Evolutionary conservation across 202 grass and related monocot species (phyloP), one percentile per base, ranked within the genome.

Genomic region (Panicum hallii): DNA sequence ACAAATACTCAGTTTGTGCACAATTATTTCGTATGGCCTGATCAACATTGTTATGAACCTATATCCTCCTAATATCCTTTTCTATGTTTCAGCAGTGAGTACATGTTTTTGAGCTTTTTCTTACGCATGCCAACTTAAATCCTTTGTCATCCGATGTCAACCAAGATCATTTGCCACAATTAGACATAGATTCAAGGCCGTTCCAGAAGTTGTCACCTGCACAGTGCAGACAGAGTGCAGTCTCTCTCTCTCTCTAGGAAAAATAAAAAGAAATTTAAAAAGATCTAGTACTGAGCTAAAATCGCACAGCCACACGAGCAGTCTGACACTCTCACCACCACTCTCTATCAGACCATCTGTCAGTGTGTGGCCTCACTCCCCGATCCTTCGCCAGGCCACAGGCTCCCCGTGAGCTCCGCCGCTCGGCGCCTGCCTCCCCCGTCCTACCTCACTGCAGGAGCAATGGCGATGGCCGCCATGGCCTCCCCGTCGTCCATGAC

Each of bases 381-480:
- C 30, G 61, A 60, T 90, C 84, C 72, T 45, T 67, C 62, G 65
- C 83, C 50, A 45, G 49, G 76, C 40, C 88, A 41, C 84, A 78
- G 68, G 53, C 23, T 67, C 17, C 68, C 68, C 84, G 80, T 79
- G 88, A 90, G 49, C 40, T 72, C 67, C 42, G 80, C 55, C 67
- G 11, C 72, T 68, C 88, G 79, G 28, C 9, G 65, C 17, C 65
- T 11, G 3, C 40, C 66, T 44, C 40, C 62, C 61, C 32, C 42
- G 46, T 22, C n/a, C 72, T 19, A 41, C 67, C 63, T 14, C 80
- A 63, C 83, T 56, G 75, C 44, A 55, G 72, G 49, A 74, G 70
- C 85, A 87, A 90, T 90, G 81, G 81, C 89, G 81, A 90, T 90
- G 81, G 76, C 76, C 6, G 45, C 85, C 70, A 79, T 83, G n/a